Percentiles rank a stretch among this genome's conserved stretches.
Conservation (phyloP, 257 asterid genomes). For the Lavandula angustifolia region DNA sequence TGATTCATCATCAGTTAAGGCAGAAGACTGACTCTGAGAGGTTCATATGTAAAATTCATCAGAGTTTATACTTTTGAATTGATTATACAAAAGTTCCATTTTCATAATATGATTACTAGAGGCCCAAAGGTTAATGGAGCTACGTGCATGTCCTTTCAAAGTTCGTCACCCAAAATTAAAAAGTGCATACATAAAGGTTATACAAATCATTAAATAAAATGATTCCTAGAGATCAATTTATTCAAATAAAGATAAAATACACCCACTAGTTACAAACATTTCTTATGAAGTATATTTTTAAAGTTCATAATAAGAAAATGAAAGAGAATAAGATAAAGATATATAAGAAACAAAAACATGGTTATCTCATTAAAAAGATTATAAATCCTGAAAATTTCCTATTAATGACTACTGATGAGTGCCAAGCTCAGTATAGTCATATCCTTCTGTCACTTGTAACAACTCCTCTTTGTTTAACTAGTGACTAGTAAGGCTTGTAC, state of each 20-base stretch:
- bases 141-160: neutral
- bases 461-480: neutral
- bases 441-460: neutral
- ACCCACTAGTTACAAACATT: neutral
- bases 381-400: neutral
- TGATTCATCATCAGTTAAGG: conserved; percentile 73
- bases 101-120: neutral
- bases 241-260: neutral
- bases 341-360: neutral
- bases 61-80: conserved; percentile 22
- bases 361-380: neutral
- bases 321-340: neutral
- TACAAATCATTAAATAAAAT: too few species aligned
- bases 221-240: too few species aligned
- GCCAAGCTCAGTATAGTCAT: neutral
- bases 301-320: neutral
- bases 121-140: neutral
- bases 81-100: conserved; percentile 23
- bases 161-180: neutral
- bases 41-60: conserved; percentile 30
- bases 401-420: neutral
- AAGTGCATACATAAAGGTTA: neutral
- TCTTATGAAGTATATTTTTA: neutral
- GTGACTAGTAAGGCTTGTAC: neutral
- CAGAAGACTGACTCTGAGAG: conserved; percentile 78